A percentile compares a stretch with the other conserved stretches of the same genome.
phyloP scores from a whole-genome alignment of 257 asterid species.

The Capsicum pubescens region DNA sequence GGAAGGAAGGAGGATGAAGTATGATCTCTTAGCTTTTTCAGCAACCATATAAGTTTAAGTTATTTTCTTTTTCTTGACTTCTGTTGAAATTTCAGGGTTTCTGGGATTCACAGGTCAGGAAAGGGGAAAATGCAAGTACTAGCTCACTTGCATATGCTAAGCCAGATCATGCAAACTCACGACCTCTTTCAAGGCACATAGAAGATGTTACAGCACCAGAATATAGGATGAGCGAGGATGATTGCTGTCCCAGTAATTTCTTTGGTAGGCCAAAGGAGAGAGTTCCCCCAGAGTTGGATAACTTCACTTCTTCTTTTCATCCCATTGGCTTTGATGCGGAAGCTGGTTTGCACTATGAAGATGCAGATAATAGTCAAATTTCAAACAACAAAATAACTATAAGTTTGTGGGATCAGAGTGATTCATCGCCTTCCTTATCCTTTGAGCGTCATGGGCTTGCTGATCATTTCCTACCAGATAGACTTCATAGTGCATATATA shows the following conservation, averaged over 20 bases:
- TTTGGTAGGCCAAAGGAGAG: constrained; percentile 41
- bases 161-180: constrained; percentile 43
- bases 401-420: constrained; percentile 38
- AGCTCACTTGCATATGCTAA: constrained; percentile 38
- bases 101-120: constrained; percentile 43
- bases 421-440: constrained; percentile 44
- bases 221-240: constrained; percentile 34
- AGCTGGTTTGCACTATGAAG: constrained; percentile 39
- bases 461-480: constrained; percentile 45
- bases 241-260: constrained; percentile 38
- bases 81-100: constrained; percentile 29
- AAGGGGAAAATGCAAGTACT: constrained; percentile 38
- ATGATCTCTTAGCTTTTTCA: constrained; percentile 38
- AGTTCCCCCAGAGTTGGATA: constrained; percentile 40
- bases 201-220: constrained; percentile 31
- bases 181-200: constrained; percentile 39
- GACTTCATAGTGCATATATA: constrained; percentile 39
- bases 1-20: constrained; percentile 50
- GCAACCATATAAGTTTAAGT: not conserved
- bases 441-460: constrained; percentile 39
- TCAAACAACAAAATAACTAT: constrained; percentile 32
- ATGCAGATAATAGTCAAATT: constrained; percentile 33
- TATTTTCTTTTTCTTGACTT: constrained; percentile 11
- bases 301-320: constrained; percentile 38
- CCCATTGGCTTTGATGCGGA: constrained; percentile 35